These are phyloP conservation scores for Venturia nashicola DNA, from an alignment of 2,329 filamentous ascomycete genomes.

Conservation along the genomic window DNA sequence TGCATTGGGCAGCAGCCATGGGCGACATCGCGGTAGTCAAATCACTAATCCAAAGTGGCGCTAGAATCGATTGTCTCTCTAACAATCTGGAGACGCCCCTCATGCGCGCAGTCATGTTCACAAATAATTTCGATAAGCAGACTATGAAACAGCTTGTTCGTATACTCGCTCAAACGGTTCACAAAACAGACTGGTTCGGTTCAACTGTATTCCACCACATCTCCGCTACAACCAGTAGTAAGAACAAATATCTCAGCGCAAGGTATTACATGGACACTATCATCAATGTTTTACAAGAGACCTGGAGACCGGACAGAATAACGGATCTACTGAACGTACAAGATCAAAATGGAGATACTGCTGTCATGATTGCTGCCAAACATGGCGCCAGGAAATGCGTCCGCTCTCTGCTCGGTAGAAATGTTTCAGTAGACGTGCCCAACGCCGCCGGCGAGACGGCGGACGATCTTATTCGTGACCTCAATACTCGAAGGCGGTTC, in stretches of 20 bases:
- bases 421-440: slow-evolving; percentile 68
- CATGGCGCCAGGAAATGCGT: slow-evolving; percentile 72
- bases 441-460: slow-evolving; percentile 76
- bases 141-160: slow-evolving; percentile 78
- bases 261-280: slow-evolving; percentile 90
- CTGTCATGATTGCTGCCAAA: slow-evolving; percentile 73
- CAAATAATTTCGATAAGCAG: slow-evolving; percentile 90
- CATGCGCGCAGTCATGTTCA: slow-evolving; percentile 90
- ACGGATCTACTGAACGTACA: slow-evolving; percentile 69
- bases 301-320: slow-evolving; percentile 62
- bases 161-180: slow-evolving; percentile 71
- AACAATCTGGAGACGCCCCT: slow-evolving; percentile 68
- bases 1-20: slow-evolving; percentile 98
- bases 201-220: slow-evolving; percentile 93
- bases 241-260: slow-evolving; percentile 77
- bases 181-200: slow-evolving; percentile 64
- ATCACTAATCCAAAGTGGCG: slow-evolving; percentile 71
- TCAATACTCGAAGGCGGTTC: slow-evolving; percentile 57
- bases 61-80: slow-evolving; percentile 56
- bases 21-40: slow-evolving; percentile 86
- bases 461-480: slow-evolving; percentile 65
- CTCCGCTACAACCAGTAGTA: slow-evolving; percentile 72
- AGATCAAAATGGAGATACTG: slow-evolving; percentile 82
- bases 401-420: slow-evolving; percentile 57
- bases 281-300: slow-evolving; percentile 73